A percentile compares a stretch with the other conserved stretches of the same genome.
These are phyloP conservation scores for Sedum album DNA, from an alignment of 164 flowering plant species.

Conservation along the genomic window DNA sequence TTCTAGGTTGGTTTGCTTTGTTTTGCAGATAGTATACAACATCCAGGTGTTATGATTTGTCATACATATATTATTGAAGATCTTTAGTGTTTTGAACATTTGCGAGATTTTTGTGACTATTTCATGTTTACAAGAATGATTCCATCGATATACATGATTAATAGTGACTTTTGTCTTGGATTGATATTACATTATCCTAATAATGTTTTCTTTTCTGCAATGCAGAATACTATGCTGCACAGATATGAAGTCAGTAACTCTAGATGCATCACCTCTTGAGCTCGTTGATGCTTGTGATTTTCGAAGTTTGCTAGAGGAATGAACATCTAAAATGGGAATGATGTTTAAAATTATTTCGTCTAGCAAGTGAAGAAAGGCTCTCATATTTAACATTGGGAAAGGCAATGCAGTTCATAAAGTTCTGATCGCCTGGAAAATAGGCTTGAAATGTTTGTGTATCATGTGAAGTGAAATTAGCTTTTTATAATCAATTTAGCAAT, in stretches of 20 bases:
- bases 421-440: neutral
- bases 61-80: neutral
- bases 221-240: neutral
- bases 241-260: neutral
- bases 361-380: neutral
- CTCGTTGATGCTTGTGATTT: neutral
- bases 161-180: neutral
- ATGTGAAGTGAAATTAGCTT: neutral
- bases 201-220: neutral
- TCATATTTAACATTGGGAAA: neutral
- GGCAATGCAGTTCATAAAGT: neutral
- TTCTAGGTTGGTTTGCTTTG: neutral
- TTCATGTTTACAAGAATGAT: neutral
- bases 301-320: neutral
- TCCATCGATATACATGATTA: neutral
- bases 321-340: neutral
- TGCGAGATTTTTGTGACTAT: neutral
- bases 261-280: neutral
- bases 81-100: neutral
- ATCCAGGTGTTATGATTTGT: neutral
- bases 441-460: neutral
- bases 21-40: slow-evolving; percentile 1
- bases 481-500: neutral
- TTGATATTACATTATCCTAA: neutral
- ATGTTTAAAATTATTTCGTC: neutral